Base-by-base conservation (phyloP, 2,329 filamentous ascomycete genomes). In the Pyricularia grisea region DNA sequence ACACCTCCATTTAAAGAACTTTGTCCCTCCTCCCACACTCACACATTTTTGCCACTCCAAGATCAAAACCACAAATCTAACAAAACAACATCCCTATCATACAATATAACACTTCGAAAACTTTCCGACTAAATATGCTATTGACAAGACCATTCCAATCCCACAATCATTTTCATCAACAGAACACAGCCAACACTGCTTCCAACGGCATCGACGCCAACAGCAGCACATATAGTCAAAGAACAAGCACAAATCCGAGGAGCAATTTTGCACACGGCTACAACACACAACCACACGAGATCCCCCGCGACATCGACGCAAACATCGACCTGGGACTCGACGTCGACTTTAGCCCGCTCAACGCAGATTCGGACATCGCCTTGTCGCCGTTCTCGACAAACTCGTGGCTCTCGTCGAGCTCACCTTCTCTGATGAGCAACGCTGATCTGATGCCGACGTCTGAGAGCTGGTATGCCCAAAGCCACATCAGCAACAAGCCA, bases 351-450 rank as follows among this genome's bases (percentile, higher is more conserved):
- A 61, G 58, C 58, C 58, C 58, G 9, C 58, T 61, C 58, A 61
- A 61, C 58, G 23, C 58, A 61, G 58, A 61, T 9, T 61, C 58
- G 23, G 58, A 61, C 58, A 61, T 61, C 58, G 58, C 58, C n/a
- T 17, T 61, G n/a, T 61, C 58, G 23, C 58, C 58, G 7, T 61
- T 61, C 58, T 61, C 58, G n/a, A 61, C 58, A 61, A 61, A 61
- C n/a, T 61, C 58, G 58, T 61, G 58, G 58, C 58, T 61, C 58
- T 61, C 58, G 58, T 61, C 65, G 65, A 27, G 33, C 23, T 50
- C 65, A 50, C 65, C 65, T 58, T 67, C 42, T 25, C 36, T 42
- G 36, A 67, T 36, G 65, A 67, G 65, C 65, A 67, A 36, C 65
- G 25, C 36, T 25, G 33, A 67, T 36, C 23, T 36, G 31, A 67